Base-by-base conservation (phyloP, 176 grass and related monocot species). In the Dactylis glomerata region DNA sequence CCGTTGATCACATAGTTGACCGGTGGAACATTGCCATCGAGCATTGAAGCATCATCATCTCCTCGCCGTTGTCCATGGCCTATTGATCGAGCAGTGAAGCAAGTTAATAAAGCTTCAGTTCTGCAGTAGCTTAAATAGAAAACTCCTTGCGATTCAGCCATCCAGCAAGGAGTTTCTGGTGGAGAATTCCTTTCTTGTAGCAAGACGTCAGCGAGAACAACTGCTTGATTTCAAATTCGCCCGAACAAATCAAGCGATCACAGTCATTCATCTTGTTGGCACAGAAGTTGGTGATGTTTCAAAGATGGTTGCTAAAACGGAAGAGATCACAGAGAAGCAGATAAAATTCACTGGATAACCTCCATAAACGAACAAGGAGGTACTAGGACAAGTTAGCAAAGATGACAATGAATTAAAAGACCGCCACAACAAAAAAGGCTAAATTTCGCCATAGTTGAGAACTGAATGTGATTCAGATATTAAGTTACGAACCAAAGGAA, bases 401-500 rank as follows among this genome's bases (percentile, higher is more conserved):
- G 12, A 62, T 30, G 59, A 63, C 27, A 27, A 59, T 59, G 10
- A 58, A 81, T 1, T 75, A 69, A 68, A 68, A 26, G 47, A 81
- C 9, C 10, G 40, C 8, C n/a, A 68, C 76, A 61, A 68, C 16
- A 28, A 81, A 67, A 67, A 69, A 86, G 13, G 41, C 9, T 71
- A 86, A 77, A 56, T 54, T 71, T 6, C 66, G 82, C 56, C 23
- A 19, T 20, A 14, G 40, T 76, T 57, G 73, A 27, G 59, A 31
- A 28, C 59, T 63, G 54, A 57, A 78, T 44, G 17, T 68, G 23
- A 15, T 87, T 73, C 36, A 78, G 34, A 49, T 58, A 36, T 56
- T n/a, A 86, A 82, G 10, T 22, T 68, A 75, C 55, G 15, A 78
- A 77, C 54, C 41, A 47, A 41, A 67, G 8, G 17, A 30, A 77